phyloP scores from a whole-genome alignment of 2,329 filamentous ascomycete genomes.

The Diaporthe velutina region DNA sequence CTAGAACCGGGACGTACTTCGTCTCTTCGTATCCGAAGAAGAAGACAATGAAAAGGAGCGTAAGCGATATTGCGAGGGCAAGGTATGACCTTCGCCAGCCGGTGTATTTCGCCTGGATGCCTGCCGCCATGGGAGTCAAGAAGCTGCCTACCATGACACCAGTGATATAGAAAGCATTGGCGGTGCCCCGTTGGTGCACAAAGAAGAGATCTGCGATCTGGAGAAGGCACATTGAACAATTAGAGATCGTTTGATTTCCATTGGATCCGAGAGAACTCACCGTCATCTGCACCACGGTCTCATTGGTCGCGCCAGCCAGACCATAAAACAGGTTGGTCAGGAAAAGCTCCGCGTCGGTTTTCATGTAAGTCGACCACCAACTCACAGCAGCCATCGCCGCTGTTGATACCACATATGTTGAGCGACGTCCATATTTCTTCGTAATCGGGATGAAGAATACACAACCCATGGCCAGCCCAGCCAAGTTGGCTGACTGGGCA shows the following conservation, averaged over 20 bases:
- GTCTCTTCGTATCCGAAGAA: slow-evolving; percentile 6
- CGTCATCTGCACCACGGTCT: slow-evolving; percentile 12
- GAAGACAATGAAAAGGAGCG: background rate
- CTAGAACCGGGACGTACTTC: background rate
- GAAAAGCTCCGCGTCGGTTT: slow-evolving; percentile 11
- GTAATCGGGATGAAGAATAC: slow-evolving; percentile 5
- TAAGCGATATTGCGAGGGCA: background rate
- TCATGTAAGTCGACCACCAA: slow-evolving; percentile 21
- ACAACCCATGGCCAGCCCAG: slow-evolving; percentile 6
- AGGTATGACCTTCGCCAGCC: slow-evolving; percentile 4
- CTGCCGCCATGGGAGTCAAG: slow-evolving; percentile 20
- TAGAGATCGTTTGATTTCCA: background rate
- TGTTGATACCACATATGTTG: slow-evolving; percentile 2
- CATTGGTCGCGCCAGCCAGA: slow-evolving; percentile 7
- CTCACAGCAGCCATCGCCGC: background rate
- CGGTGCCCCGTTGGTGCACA: slow-evolving; percentile 32
- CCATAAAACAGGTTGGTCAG: slow-evolving; percentile 13
- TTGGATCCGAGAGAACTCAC: background rate
- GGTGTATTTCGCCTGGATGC: slow-evolving; percentile 13
- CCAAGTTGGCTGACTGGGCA: background rate
- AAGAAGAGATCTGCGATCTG: slow-evolving; percentile 34
- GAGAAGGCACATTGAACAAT: background rate
- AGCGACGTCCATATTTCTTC: slow-evolving; percentile 13
- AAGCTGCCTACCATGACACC: slow-evolving; percentile 17
- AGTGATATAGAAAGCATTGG: slow-evolving; percentile 10